A percentile compares a stretch with the other conserved stretches of the same genome.
Conservation (phyloP, 2,329 filamentous ascomycete species). For the Verticillium nubilum region DNA sequence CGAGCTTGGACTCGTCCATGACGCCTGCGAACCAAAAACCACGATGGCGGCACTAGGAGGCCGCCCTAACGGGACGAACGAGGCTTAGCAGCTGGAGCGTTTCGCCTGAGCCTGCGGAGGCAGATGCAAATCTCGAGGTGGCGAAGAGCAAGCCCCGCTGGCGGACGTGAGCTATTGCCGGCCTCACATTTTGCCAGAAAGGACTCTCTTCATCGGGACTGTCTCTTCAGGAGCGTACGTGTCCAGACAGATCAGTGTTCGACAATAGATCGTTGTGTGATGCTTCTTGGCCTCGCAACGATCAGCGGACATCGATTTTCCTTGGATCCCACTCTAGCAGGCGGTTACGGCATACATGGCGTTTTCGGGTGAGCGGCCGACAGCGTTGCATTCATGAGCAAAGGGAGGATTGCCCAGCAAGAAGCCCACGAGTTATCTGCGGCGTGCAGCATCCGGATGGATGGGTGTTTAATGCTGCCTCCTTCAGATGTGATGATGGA, state of each 20-base stretch:
- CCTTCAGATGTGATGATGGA: not conserved
- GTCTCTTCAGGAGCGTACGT: not conserved
- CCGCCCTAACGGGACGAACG: conserved; percentile 1
- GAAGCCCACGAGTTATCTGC: not conserved
- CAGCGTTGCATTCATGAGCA: not conserved
- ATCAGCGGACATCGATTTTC: not conserved
- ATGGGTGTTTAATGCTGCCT: not conserved
- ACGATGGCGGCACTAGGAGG: conserved; percentile 38
- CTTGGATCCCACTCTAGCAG: not conserved
- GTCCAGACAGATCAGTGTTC: not conserved
- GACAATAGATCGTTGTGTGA: not conserved
- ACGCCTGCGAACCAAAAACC: conserved; percentile 36
- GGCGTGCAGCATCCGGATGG: not conserved
- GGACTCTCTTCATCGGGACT: not conserved
- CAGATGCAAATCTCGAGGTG: not conserved
- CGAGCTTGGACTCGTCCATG: conserved; percentile 17
- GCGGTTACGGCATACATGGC: not conserved
- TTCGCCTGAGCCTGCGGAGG: not conserved
- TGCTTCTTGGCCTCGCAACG: not conserved
- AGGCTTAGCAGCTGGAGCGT: not conserved
- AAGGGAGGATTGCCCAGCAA: not conserved
- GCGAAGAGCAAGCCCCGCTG: conserved; percentile 7
- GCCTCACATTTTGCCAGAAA: not conserved
- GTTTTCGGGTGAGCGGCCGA: not conserved
- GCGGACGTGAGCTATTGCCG: conserved; percentile 5